Percentiles rank a stretch among this genome's conserved stretches.
phyloP scores from a whole-genome alignment of 2,329 filamentous ascomycete genomes.

The Leptoxyphium fumago region DNA sequence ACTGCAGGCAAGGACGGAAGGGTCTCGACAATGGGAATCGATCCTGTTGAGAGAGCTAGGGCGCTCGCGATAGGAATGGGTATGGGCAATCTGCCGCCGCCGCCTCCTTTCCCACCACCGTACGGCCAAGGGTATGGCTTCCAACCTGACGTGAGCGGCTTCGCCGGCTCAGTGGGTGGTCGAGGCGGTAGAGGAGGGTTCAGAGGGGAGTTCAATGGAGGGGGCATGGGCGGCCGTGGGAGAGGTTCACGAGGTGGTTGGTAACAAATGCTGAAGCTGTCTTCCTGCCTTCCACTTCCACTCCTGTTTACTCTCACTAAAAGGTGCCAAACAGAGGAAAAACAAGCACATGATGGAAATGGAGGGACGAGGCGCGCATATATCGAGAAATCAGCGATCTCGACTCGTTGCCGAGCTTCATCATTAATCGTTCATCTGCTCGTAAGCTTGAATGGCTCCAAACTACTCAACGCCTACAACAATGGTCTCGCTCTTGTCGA shows the following conservation, averaged over 20 bases:
- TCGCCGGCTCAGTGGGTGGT: background rate
- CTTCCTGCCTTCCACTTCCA: too few species aligned
- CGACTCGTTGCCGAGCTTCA: too few species aligned
- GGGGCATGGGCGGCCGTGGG: background rate
- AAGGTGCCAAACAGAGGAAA: too few species aligned
- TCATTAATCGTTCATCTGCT: too few species aligned
- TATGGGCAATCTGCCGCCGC: background rate
- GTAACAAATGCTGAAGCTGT: background rate
- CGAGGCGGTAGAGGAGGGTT: background rate
- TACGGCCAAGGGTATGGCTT: background rate
- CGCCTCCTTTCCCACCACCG: background rate
- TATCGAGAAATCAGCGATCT: too few species aligned
- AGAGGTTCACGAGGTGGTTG: background rate
- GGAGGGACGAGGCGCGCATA: too few species aligned
- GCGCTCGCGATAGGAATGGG: background rate
- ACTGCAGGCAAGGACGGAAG: background rate
- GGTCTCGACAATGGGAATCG: background rate
- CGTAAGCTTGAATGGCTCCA: too few species aligned
- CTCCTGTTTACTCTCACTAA: too few species aligned
- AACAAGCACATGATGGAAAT: too few species aligned
- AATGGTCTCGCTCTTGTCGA: too few species aligned
- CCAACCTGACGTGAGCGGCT: background rate
- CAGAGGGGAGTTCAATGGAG: background rate
- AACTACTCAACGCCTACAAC: too few species aligned
- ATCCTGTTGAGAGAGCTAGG: background rate